Evolutionary conservation across 371 early-diverging fungal species (phyloP).

Genomic region (Rhizopus sp.): DNA sequence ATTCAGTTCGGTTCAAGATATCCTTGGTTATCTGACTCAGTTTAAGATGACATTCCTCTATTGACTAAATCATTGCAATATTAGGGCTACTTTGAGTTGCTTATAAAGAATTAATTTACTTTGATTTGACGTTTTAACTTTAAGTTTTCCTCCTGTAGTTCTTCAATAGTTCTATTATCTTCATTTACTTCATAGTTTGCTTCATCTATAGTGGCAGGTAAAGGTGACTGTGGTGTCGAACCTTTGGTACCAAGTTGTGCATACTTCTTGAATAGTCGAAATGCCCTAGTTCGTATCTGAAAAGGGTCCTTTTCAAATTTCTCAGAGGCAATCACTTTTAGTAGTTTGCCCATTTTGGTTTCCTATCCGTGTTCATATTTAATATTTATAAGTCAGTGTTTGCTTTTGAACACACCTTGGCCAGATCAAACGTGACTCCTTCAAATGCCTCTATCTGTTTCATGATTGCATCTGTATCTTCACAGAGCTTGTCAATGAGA

Average conservation of each 20-base stretch:
- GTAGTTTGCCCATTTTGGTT: conserved; percentile 47
- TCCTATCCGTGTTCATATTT: conserved; percentile 25
- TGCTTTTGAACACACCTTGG: conserved; percentile 29
- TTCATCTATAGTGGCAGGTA: neutral
- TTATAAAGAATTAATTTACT: conserved; percentile 9
- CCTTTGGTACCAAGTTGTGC: conserved; percentile 13
- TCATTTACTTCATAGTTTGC: neutral
- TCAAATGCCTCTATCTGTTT: conserved; percentile 42
- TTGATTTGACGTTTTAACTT: conserved; percentile 37
- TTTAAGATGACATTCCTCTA: too few relatives aligned
- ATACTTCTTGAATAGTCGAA: conserved; percentile 35
- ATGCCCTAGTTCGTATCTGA: conserved; percentile 32
- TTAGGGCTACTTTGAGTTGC: neutral
- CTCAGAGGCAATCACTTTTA: conserved; percentile 44
- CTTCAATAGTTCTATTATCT: neutral
- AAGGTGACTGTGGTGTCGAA: neutral
- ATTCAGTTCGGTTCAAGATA: too few relatives aligned
- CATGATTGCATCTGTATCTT: conserved; percentile 35
- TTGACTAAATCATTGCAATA: neutral
- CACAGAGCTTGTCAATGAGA: neutral
- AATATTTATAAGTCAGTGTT: neutral
- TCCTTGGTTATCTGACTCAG: too few relatives aligned
- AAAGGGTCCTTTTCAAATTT: conserved; percentile 38
- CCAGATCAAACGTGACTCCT: conserved; percentile 44
- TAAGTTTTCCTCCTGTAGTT: conserved; percentile 35